These are phyloP conservation scores for Arabidopsis hybrid DNA, from an alignment of 441 rosid genomes.

Conservation along the genomic window DNA sequence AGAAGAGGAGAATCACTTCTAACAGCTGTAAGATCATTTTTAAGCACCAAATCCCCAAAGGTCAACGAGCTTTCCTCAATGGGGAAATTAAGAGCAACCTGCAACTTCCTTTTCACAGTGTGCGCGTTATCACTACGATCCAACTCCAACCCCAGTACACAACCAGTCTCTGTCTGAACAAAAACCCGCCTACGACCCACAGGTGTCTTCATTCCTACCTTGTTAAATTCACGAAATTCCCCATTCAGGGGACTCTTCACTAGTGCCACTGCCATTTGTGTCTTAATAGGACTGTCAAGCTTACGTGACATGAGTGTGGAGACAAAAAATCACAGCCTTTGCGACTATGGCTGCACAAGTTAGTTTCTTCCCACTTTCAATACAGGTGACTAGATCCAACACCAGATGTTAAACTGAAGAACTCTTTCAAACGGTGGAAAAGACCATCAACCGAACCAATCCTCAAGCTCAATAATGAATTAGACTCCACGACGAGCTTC, in stretches of 20 bases:
- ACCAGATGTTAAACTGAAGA: not conserved
- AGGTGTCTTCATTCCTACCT: slow-evolving; percentile 43
- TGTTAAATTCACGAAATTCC: slow-evolving; percentile 41
- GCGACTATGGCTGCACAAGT: slow-evolving; percentile 25
- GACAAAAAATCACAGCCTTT: slow-evolving; percentile 19
- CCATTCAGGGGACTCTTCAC: slow-evolving; percentile 43
- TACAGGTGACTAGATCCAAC: slow-evolving; percentile 1
- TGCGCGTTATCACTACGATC: slow-evolving; percentile 54
- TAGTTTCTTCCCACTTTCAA: not conserved
- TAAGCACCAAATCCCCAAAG: slow-evolving; percentile 52
- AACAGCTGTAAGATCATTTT: slow-evolving; percentile 50
- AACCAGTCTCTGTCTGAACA: slow-evolving; percentile 61
- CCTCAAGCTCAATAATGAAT: slow-evolving; percentile 26
- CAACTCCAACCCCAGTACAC: slow-evolving; percentile 56
- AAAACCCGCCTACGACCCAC: slow-evolving; percentile 53
- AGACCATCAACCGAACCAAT: not conserved
- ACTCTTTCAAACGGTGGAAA: not conserved
- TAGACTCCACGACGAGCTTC: slow-evolving; percentile 27
- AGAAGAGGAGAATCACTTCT: slow-evolving; percentile 54
- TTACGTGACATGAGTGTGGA: slow-evolving; percentile 45
- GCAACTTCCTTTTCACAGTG: slow-evolving; percentile 53
- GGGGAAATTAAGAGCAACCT: slow-evolving; percentile 55
- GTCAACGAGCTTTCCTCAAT: slow-evolving; percentile 56
- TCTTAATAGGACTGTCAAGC: slow-evolving; percentile 49
- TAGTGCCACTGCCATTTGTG: slow-evolving; percentile 50